These are phyloP conservation scores for Plenodomus biglobosus DNA, from an alignment of 2,329 filamentous ascomycete genomes.

Conservation along the genomic window DNA sequence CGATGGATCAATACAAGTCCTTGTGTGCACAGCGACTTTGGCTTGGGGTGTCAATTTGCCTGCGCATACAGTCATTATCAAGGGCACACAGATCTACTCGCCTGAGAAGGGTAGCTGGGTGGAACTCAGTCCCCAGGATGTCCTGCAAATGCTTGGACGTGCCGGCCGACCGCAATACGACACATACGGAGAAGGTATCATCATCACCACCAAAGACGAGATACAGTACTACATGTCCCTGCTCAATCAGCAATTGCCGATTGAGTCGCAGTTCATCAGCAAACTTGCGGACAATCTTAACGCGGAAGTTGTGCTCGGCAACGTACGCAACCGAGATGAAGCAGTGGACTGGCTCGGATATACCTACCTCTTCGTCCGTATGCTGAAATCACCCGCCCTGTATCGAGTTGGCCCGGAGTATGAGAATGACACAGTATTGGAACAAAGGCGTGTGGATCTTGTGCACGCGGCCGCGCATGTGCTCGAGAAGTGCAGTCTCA, in stretches of 20 bases:
- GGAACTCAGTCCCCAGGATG: constrained; percentile 94
- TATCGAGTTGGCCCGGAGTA: constrained; percentile 97
- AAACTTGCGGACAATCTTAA: constrained; percentile 95
- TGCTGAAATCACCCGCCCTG: constrained; percentile 90
- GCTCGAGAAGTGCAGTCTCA: constrained; percentile 80
- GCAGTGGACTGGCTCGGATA: constrained; percentile 99
- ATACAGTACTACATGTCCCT: constrained; percentile 97
- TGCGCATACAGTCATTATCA: constrained; percentile 97
- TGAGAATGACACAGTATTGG: constrained; percentile 83
- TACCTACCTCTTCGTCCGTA: constrained; percentile 95
- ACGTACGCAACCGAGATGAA: constrained; percentile 86
- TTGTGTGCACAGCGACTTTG: constrained; percentile 96
- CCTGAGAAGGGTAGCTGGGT: constrained; percentile 99
- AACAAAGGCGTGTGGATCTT: constrained; percentile 96
- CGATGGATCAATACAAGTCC: constrained; percentile 86
- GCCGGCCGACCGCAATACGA: constrained; percentile 96
- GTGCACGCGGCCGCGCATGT: constrained; percentile 90
- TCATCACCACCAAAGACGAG: constrained; percentile 92
- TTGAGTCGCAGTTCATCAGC: constrained; percentile 93
- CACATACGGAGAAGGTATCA: constrained; percentile 97
- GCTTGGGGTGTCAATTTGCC: constrained; percentile 99
- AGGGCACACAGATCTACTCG: constrained; percentile 96
- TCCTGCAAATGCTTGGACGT: constrained; percentile 97
- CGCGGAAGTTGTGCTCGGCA: constrained; percentile 92
- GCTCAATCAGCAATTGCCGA: constrained; percentile 94